Evolutionary conservation across 1,284 basidiomycete species (phyloP), one percentile per base, ranked within the genome.

Genomic region (Pascua sp.): DNA sequence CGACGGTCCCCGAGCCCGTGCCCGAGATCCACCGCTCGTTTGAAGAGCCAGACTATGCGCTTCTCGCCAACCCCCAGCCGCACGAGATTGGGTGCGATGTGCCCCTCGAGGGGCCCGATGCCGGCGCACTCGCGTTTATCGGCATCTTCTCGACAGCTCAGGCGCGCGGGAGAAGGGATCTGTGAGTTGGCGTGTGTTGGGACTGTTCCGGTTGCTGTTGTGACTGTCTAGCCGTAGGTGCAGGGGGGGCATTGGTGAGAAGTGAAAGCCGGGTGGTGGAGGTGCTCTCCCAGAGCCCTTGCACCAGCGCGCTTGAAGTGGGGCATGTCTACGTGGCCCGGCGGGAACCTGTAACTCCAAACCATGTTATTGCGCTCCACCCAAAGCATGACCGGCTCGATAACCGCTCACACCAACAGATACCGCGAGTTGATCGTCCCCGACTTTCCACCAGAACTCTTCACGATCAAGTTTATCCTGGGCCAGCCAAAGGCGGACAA

Each of bases 401-500:
- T 41, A 42, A 5, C 24, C 47, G 45, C 51, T 63, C 41, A 59
- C 47, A 17, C 41, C 47, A 46, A 11, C 51, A 73, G 75, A 46
- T 75, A 73, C 53, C 71, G 76, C 9, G 46, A 62, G 50, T 59
- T 70, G 42, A 67, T 74, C 49, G 46, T 76, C 13, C 73, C 73
- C 11, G 73, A 78, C 52, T 77, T 76, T 49, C 75, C 76, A 3
- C 42, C 55, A 12, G 59, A 73, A 16, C 63, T 75, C 11, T 71
- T 79, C 53, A 75, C 72, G 2, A 59, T 73, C 56, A 76, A 76
- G 59, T 79, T 79, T 60, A 77, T 79, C 42, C 64, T 79, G 12
- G 77, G 72, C 15, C 56, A 68, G 17, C 76, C 77, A 11, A 49
- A 53, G 11, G 11, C 46, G 15, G 41, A 15, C 11, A 45, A 45